A percentile compares a stretch with the other conserved stretches of the same genome.
phyloP scores from a whole-genome alignment of 129 eudicot genomes.

The Flaveria sonorensis region DNA sequence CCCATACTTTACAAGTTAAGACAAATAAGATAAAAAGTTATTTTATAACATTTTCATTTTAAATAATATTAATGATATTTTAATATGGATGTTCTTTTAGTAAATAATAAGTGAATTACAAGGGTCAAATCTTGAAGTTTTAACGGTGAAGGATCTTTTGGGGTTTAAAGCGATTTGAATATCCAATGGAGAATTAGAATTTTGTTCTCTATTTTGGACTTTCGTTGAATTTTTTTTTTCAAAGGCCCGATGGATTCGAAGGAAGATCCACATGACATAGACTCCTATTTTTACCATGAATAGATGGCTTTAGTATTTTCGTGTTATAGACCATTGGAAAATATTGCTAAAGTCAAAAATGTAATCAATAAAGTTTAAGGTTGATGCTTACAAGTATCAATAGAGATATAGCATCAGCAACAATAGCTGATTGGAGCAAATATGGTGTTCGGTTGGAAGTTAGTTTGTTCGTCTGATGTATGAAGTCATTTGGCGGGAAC shows the following conservation, averaged over 20 bases:
- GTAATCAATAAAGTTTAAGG: background rate
- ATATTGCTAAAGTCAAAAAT: no score
- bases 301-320: background rate
- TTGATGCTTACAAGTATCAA: background rate
- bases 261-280: background rate
- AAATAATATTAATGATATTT: background rate
- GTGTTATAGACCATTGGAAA: no score
- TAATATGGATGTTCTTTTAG: background rate
- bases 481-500: no score
- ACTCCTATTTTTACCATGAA: background rate
- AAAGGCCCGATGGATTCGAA: background rate
- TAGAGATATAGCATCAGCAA: background rate
- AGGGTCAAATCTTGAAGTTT: background rate
- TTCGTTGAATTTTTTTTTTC: background rate
- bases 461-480: background rate
- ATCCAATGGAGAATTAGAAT: background rate
- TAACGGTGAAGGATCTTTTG: background rate
- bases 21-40: background rate
- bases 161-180: background rate
- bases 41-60: background rate
- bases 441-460: background rate
- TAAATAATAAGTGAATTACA: background rate
- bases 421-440: background rate
- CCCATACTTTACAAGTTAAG: constrained; percentile 27
- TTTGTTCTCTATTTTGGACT: constrained; percentile 1